Base-by-base conservation (phyloP, 176 grass and related monocot species). In the Oryza glaberrima region DNA sequence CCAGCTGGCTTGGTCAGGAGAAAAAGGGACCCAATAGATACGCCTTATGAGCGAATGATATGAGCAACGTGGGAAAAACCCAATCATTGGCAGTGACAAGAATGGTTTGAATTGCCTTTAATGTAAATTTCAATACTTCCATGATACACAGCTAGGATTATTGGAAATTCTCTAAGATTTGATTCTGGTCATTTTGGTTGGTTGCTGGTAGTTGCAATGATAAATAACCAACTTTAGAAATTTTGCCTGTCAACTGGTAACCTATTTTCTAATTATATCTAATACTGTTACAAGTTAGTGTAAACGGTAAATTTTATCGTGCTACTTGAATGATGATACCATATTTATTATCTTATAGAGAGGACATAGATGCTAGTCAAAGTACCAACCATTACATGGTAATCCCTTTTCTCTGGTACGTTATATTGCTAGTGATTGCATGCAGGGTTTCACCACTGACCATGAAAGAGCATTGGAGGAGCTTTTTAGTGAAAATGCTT, bases 401-500 rank as follows among this genome's bases (percentile, higher is more conserved):
- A 75, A 48, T 49, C 72, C 83, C 40, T 85, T 76, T 7, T 49
- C 49, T 78, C 5, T 82, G 60, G 67, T 52, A 64, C 80, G 11
- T 41, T 12, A 49, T 48, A 81, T 25, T 74, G 34, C 77, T 65
- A 14, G 58, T 83, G 70, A 68, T 83, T 67, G 51, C 52, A 8
- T 86, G 48, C 82, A 98, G 96, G 96, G 93, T 83, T 98, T 98
- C 83, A 75, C 87, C 80, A 98, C 96, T 68, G 96, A 95, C 77
- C 96, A 98, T 51, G 96, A 98, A 77, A 98, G 89, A 76, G 96
- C 96, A 43, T 78, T 98, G 87, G 96, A 98, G 87, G 96, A 98
- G 91, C 80, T 98, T 87, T 98, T 98, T 84, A 90, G 89, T 76
- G 93, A 98, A 92, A 98, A 92, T 83, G 89, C 89, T 52, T 91